Evolutionary conservation across 2,329 filamentous ascomycete species (phyloP).

Genomic region (Colletotrichum simmondsii): DNA sequence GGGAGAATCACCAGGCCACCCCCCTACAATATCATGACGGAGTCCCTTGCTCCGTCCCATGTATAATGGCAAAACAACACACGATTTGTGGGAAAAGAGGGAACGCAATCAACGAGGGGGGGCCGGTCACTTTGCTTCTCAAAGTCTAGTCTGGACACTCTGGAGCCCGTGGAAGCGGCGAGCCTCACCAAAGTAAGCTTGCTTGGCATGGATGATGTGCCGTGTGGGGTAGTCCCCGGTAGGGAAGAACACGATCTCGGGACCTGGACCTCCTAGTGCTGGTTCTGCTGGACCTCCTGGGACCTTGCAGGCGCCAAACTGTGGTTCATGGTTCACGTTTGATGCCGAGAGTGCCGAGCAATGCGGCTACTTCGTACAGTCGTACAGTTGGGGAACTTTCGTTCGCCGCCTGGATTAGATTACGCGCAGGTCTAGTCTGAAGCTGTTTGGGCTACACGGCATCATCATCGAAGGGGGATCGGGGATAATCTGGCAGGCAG

Average conservation of each 20-base stretch:
- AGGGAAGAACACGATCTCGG: constrained; percentile 16
- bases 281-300: not conserved
- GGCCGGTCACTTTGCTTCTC: not conserved
- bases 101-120: not conserved
- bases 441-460: not conserved
- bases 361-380: not conserved
- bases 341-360: constrained; percentile 1
- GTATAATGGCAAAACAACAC: constrained; percentile 10
- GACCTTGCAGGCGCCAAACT: not conserved
- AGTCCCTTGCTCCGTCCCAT: constrained; percentile 21
- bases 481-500: not conserved
- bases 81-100: not conserved
- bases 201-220: constrained; percentile 23
- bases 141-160: not conserved
- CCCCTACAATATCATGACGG: constrained; percentile 13
- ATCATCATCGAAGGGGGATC: not conserved
- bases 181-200: constrained; percentile 10
- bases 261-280: constrained; percentile 6
- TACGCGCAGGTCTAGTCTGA: not conserved
- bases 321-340: not conserved
- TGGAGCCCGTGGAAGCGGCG: not conserved
- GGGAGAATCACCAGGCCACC: not conserved
- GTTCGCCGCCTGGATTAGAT: constrained; percentile 7
- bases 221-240: constrained; percentile 20
- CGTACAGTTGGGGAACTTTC: not conserved